A percentile compares a stretch with the other conserved stretches of the same genome.
These are phyloP conservation scores for Fusarium austroafricanum DNA, from an alignment of 2,329 filamentous ascomycete genomes.

Conservation along the genomic window DNA sequence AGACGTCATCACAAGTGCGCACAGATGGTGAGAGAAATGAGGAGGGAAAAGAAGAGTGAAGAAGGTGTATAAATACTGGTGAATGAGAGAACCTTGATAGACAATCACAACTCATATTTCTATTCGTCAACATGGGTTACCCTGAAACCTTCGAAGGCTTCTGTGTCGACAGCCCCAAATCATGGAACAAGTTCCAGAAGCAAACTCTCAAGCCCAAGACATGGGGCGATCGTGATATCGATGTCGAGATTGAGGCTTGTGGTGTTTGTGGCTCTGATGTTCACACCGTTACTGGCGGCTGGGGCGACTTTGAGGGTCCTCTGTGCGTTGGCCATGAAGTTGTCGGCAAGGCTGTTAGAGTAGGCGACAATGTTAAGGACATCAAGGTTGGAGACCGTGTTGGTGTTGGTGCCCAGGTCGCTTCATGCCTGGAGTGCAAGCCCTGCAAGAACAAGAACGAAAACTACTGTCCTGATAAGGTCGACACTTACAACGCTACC, in stretches of 20 bases:
- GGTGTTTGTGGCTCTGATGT: constrained; percentile 74
- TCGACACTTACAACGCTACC: constrained; percentile 68
- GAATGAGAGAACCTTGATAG: constrained; percentile 27
- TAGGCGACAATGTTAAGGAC: constrained; percentile 61
- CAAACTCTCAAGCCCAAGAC: constrained; percentile 65
- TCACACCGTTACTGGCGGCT: constrained; percentile 59
- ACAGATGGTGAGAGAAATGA: too few relatives aligned
- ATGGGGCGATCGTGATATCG: constrained; percentile 74
- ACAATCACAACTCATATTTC: background rate
- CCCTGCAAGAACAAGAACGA: constrained; percentile 62
- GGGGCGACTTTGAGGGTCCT: constrained; percentile 59
- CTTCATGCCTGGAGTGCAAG: constrained; percentile 50
- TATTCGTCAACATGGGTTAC: constrained; percentile 53
- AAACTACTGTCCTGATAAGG: constrained; percentile 69
- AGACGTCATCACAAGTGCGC: constrained; percentile 18
- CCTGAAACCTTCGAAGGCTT: constrained; percentile 59
- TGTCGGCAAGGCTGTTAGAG: constrained; percentile 66
- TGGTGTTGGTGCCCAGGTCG: constrained; percentile 49
- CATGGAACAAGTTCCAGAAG: constrained; percentile 57
- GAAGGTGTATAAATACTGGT: constrained; percentile 20
- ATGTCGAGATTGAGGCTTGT: constrained; percentile 74
- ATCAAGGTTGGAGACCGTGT: constrained; percentile 74
- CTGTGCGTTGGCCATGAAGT: constrained; percentile 74
- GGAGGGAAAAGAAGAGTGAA: background rate
- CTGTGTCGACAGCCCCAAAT: constrained; percentile 56